Evolutionary conservation across 2,329 filamentous ascomycete genomes (phyloP).

Genomic region (Xylaria sp.): DNA sequence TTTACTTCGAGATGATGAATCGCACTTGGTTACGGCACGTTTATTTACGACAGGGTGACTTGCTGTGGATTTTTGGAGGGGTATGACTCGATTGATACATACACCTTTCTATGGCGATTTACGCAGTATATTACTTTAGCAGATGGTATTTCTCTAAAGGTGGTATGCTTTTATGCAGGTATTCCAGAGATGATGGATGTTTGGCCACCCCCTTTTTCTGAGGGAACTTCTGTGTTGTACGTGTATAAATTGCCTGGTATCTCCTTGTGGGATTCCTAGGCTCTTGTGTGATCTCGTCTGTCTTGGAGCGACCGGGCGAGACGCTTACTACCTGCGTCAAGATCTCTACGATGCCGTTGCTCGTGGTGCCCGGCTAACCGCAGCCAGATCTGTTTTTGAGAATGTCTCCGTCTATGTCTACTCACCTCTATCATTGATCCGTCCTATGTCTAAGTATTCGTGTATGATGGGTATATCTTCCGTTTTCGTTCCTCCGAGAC

Average conservation of each 20-base stretch:
- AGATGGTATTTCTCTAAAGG: neutral
- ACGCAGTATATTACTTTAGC: neutral
- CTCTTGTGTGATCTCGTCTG: no score
- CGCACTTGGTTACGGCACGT: neutral
- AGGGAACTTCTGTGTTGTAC: no score
- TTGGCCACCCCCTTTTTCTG: no score
- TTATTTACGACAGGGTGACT: no score
- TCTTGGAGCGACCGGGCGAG: no score
- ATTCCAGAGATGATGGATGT: no score
- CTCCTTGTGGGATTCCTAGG: no score
- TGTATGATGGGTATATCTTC: neutral
- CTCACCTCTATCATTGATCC: neutral
- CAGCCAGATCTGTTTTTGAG: neutral
- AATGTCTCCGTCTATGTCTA: neutral
- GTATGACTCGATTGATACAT: neutral
- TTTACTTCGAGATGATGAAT: neutral
- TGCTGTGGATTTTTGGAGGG: neutral
- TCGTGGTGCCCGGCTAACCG: neutral
- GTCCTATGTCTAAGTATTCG: neutral
- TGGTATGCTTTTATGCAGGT: neutral
- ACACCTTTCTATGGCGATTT: neutral
- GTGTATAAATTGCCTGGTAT: no score
- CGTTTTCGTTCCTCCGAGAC: no score
- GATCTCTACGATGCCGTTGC: neutral
- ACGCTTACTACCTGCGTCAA: neutral